Evolutionary conservation across 2,329 filamentous ascomycete genomes (phyloP), one percentile per base, ranked within the genome.

Genomic region (Huntiella abstrusa): DNA sequence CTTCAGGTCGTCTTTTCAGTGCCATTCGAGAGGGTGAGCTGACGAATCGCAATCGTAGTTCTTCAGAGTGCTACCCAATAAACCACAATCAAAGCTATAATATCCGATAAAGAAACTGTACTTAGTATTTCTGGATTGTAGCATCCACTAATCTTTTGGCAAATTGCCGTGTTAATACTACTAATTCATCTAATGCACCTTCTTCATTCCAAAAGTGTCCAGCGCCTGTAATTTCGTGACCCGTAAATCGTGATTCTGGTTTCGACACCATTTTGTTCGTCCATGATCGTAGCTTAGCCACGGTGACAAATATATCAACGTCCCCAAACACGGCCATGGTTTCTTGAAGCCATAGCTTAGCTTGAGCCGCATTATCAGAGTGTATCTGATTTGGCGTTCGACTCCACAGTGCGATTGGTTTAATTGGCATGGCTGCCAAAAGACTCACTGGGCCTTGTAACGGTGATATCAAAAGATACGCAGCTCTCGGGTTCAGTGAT

Each of bases 291-390:
- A 87, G 64, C 58, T 74, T 82, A 49, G 67, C 70, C 3, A 65
- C 65, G 1, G 77, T 71, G 1, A 83, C 77, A 52, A 95, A 92
- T 0, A 69, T 62, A 58, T 96, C 87, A 3, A 71, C 66, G 43
- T 79, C 74, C 1, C 87, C 88, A 55, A 78, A 93, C 0, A 93
- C 60, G 0, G 75, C 77, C 33, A 94, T 58, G 0, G 80, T 80
- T 1, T 69, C 67, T 54, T 77, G 68, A 2, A 61, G 58, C 1
- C 73, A 60, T 42, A 83, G 62, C 55, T 80, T 76, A 44, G 62
- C 60, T 47, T 77, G 71, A 1, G 66, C 64, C 16, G 43, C 32
- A 17, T 49, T 47, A n/a, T 11, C 43, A 4, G 40, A 16, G 40
- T 17, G 35, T 33, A 11, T 22, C 3, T 11, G 17, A 8, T 32